Conservation (phyloP, 179 eudicot species). For the Beta lomatogona region DNA sequence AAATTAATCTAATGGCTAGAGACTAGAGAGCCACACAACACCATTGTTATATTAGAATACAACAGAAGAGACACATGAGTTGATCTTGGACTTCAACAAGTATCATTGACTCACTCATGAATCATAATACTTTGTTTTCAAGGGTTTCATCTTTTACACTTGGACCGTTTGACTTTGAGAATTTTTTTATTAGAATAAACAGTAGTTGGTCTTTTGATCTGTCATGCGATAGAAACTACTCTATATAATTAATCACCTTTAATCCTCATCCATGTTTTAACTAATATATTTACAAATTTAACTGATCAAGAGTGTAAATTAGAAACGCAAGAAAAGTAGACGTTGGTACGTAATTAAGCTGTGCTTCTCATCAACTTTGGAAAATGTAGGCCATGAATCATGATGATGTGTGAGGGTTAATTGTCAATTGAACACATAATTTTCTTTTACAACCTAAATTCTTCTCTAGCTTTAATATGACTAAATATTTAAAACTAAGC, state of each 20-base stretch:
- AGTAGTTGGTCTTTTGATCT: not conserved
- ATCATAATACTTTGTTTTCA: not conserved
- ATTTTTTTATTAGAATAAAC: not conserved
- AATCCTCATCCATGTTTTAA: too few species aligned
- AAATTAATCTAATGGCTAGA: too few species aligned
- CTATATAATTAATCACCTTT: too few species aligned
- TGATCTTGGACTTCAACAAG: not conserved
- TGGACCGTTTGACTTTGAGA: constrained; percentile 9
- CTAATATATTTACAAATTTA: too few species aligned
- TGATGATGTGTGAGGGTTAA: not conserved
- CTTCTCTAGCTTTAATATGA: not conserved
- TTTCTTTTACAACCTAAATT: not conserved
- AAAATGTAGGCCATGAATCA: not conserved
- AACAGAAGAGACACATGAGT: not conserved
- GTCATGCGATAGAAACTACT: not conserved
- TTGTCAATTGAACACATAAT: not conserved
- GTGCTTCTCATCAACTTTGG: too few species aligned
- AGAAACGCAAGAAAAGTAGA: too few species aligned
- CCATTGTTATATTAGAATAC: too few species aligned
- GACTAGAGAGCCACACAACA: too few species aligned
- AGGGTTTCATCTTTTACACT: not conserved
- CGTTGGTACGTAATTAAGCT: too few species aligned
- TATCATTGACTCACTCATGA: not conserved
- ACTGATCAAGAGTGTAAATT: too few species aligned
- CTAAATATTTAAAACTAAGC: not conserved